Evolutionary conservation across 139 green algal genomes (phyloP).

Genomic region (Tetratostichococcus sp.): DNA sequence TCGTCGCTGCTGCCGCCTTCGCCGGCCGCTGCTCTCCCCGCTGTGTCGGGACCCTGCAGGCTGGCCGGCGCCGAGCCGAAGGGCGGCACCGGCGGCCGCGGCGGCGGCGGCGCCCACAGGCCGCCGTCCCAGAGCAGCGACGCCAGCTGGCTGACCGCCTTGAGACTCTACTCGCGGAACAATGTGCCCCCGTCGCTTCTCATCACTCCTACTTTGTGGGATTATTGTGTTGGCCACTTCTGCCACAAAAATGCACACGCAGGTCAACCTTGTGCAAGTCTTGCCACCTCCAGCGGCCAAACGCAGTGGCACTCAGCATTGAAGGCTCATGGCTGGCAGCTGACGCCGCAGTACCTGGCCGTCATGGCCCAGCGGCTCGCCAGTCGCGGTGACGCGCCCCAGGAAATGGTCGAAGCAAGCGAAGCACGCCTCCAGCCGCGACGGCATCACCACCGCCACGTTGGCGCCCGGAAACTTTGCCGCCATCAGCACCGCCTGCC

Average conservation of each 20-base stretch:
- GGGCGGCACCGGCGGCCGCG: not conserved
- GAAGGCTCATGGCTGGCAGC: too few relatives aligned
- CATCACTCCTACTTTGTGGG: too few relatives aligned
- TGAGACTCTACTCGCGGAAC: not conserved
- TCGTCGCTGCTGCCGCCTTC: too few relatives aligned
- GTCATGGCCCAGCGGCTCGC: slow-evolving; percentile 1
- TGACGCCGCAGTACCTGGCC: not conserved
- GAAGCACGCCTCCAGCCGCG: slow-evolving; percentile 20
- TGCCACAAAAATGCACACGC: too few relatives aligned
- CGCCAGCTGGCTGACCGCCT: not conserved
- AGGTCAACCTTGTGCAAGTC: too few relatives aligned
- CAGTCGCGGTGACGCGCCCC: not conserved
- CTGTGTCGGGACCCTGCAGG: too few relatives aligned
- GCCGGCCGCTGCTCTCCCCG: too few relatives aligned
- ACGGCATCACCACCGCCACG: slow-evolving; percentile 11
- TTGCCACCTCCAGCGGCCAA: too few relatives aligned
- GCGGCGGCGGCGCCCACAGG: not conserved
- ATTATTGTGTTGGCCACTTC: too few relatives aligned
- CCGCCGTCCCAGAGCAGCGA: not conserved
- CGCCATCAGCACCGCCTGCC: slow-evolving; percentile 11
- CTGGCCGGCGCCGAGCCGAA: not conserved
- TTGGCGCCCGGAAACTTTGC: slow-evolving; percentile 27
- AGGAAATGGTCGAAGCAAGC: slow-evolving; percentile 39
- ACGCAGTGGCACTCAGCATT: too few relatives aligned
- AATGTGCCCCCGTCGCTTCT: too few relatives aligned